A percentile compares a stretch with the other conserved stretches of the same genome.
phyloP scores from a whole-genome alignment of 2,329 filamentous ascomycete species.

The Emmonsiellopsis sp. region DNA sequence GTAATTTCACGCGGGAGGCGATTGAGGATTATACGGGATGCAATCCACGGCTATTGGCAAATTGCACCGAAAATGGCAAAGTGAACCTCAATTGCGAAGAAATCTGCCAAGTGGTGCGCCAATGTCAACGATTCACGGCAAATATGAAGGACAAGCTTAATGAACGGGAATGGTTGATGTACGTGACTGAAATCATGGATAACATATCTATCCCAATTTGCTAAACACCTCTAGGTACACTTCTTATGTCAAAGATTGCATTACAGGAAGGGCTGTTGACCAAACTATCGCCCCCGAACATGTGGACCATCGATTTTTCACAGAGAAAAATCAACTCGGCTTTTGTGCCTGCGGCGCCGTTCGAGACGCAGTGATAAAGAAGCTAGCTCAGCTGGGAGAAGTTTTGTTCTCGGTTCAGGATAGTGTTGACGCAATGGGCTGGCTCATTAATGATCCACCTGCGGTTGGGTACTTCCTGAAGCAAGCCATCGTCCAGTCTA shows the following conservation, averaged over 20 bases:
- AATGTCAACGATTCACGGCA: neutral
- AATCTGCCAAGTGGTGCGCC: neutral
- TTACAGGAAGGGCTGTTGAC: neutral
- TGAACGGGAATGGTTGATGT: neutral
- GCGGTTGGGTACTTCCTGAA: neutral
- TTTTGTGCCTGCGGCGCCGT: neutral
- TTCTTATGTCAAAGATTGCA: neutral
- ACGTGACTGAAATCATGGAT: neutral
- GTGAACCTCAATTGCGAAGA: neutral
- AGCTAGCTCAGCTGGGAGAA: neutral
- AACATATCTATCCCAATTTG: neutral
- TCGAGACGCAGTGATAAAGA: neutral
- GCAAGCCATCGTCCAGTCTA: neutral
- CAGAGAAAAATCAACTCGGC: neutral
- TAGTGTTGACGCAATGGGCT: neutral
- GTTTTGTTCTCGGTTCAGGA: neutral
- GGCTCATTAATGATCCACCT: neutral
- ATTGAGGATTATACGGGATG: neutral
- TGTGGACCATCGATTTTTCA: slow-evolving; percentile 1
- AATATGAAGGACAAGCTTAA: neutral
- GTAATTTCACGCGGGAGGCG: neutral
- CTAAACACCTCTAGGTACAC: neutral
- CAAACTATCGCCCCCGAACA: neutral
- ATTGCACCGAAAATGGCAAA: neutral
- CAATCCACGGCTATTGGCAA: neutral